Percentiles rank a stretch among this genome's conserved stretches.
Evolutionary conservation across 1,284 basidiomycete genomes (phyloP).

Genomic region (Earliella scabrosa): DNA sequence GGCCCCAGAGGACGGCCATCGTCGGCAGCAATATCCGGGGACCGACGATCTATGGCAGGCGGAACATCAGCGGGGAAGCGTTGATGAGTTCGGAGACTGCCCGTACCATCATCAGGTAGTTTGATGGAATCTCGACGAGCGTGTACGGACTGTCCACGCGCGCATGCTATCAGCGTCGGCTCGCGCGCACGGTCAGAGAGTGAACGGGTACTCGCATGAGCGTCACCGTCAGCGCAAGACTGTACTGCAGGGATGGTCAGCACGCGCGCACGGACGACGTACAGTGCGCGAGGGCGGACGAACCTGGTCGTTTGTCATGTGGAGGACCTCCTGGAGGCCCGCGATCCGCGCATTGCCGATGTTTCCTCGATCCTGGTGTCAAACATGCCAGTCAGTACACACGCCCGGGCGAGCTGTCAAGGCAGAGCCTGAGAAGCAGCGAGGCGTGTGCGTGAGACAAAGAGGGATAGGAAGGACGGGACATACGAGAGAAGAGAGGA

Average conservation of each 20-base stretch:
- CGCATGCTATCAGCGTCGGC: neutral
- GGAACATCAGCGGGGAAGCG: neutral
- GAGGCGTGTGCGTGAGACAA: neutral
- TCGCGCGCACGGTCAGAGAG: neutral
- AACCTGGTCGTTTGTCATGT: slow-evolving; percentile 31
- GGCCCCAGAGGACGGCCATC: slow-evolving; percentile 61
- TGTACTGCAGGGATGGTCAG: slow-evolving; percentile 39
- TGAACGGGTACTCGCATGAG: slow-evolving; percentile 47
- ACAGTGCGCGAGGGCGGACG: neutral
- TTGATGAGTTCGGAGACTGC: neutral
- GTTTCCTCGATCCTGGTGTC: slow-evolving; percentile 1
- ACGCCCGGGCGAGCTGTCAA: neutral
- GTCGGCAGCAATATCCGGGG: slow-evolving; percentile 60
- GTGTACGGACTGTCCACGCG: slow-evolving; percentile 54
- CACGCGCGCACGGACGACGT: neutral
- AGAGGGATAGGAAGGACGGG: slow-evolving; percentile 6
- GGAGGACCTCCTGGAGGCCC: slow-evolving; percentile 35
- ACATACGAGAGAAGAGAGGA: slow-evolving; percentile 28
- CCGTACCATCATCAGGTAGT: slow-evolving; percentile 59
- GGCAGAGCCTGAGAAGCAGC: no score
- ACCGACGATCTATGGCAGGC: slow-evolving; percentile 49
- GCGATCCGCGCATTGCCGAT: slow-evolving; percentile 37
- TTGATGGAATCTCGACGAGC: slow-evolving; percentile 64
- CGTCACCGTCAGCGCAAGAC: slow-evolving; percentile 55
- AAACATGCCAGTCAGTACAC: neutral